Evolutionary conservation across 495 filamentous ascomycete species (phyloP).

Genomic region (Collariella sp.): DNA sequence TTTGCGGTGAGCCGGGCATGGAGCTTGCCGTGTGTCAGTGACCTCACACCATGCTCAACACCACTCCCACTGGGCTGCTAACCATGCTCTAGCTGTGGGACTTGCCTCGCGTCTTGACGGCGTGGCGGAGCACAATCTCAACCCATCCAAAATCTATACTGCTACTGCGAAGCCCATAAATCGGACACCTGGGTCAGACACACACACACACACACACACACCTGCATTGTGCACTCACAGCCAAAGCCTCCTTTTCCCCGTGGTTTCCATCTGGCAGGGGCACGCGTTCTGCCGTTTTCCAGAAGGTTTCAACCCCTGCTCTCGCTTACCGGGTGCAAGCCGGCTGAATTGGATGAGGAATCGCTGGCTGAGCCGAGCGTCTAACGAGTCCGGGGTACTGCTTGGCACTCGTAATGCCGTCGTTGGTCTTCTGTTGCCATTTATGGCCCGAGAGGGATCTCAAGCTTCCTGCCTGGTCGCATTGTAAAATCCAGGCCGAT

Average conservation of each 20-base stretch:
- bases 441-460: too few species aligned
- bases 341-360: too few species aligned
- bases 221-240: background rate
- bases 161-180: too few species aligned
- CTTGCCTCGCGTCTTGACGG: background rate
- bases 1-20: slow-evolving; percentile 8
- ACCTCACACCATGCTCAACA: background rate
- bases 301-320: slow-evolving; percentile 16
- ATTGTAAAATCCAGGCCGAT: too few species aligned
- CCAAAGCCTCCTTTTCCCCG: slow-evolving; percentile 13
- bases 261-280: slow-evolving; percentile 10
- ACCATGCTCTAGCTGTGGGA: background rate
- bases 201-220: background rate
- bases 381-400: too few species aligned
- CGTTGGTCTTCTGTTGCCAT: background rate
- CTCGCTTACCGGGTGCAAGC: background rate
- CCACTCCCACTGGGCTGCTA: background rate
- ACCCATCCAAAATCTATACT: background rate
- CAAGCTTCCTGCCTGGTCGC: too few species aligned
- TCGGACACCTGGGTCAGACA: background rate
- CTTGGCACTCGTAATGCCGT: too few species aligned
- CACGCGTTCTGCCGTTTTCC: slow-evolving; percentile 4
- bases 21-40: slow-evolving; percentile 1
- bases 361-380: too few species aligned
- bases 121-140: background rate